Conservation (phyloP, 2,329 filamentous ascomycete genomes). For the Cladosporium sp. region DNA sequence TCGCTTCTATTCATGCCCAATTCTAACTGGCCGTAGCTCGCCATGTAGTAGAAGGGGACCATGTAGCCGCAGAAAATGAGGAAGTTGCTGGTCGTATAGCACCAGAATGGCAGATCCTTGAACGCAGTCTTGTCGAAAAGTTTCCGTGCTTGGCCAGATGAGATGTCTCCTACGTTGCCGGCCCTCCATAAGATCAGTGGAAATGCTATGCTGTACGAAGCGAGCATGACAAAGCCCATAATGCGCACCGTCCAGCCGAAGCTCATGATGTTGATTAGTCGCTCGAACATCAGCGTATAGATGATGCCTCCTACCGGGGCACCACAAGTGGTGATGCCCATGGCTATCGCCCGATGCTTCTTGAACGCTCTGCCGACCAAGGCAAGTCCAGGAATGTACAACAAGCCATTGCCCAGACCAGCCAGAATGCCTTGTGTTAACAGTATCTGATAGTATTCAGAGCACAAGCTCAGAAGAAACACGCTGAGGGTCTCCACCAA, state of each 20-base stretch:
- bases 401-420: conserved; percentile 34
- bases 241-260: conserved; percentile 59
- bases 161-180: conserved; percentile 26
- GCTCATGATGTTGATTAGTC: conserved; percentile 52
- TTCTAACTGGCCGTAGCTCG: conserved; percentile 30
- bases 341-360: conserved; percentile 52
- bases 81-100: conserved; percentile 29
- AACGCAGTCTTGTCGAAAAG: conserved; percentile 37
- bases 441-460: conserved; percentile 40
- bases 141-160: conserved; percentile 21
- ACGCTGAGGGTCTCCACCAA: conserved; percentile 26
- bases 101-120: conserved; percentile 34
- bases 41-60: conserved; percentile 39
- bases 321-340: conserved; percentile 55
- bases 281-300: conserved; percentile 46
- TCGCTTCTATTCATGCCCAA: conserved; percentile 40
- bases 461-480: conserved; percentile 33
- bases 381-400: conserved; percentile 33
- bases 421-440: conserved; percentile 40
- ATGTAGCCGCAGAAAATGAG: conserved; percentile 30
- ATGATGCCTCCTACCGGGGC: conserved; percentile 57
- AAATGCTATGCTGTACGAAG: conserved; percentile 32
- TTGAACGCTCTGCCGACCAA: conserved; percentile 48
- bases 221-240: conserved; percentile 54
- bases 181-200: conserved; percentile 30